These are phyloP conservation scores for Dipteronia sinensis DNA, from an alignment of 345 rosid species.

Conservation along the genomic window DNA sequence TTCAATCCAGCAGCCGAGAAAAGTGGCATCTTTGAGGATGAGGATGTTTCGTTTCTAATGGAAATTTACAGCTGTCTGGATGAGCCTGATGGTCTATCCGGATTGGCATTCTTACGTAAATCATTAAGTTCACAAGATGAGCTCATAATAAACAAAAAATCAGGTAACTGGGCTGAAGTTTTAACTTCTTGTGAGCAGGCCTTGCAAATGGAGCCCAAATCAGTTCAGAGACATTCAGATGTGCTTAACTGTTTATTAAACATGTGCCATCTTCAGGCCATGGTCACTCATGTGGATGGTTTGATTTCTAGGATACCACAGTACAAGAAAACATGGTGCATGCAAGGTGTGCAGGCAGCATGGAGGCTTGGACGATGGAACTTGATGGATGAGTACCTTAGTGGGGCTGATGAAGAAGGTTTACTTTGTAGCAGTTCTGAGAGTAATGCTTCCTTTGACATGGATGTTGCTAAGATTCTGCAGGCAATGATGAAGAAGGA, in stretches of 20 bases:
- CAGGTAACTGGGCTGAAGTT: constrained; percentile 98
- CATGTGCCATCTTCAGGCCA: constrained; percentile 98
- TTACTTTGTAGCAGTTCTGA: constrained; percentile 85
- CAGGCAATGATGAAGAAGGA: constrained; percentile 94
- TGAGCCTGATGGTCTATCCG: constrained; percentile 94
- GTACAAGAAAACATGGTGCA: constrained; percentile 97
- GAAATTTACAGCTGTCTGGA: constrained; percentile 92
- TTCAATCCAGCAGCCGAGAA: constrained; percentile 93
- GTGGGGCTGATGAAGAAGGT: constrained; percentile 84
- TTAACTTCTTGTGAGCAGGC: constrained; percentile 95
- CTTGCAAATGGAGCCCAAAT: constrained; percentile 90
- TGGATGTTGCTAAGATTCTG: constrained; percentile 93
- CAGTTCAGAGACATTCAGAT: constrained; percentile 92
- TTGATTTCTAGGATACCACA: constrained; percentile 83
- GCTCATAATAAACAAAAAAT: constrained; percentile 77
- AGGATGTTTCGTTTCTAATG: constrained; percentile 89
- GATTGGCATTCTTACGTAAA: constrained; percentile 85
- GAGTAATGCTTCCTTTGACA: constrained; percentile 94
- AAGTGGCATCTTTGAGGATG: constrained; percentile 83
- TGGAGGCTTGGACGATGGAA: constrained; percentile 99
- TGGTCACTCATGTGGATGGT: constrained; percentile 96
- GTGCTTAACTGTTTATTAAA: constrained; percentile 89
- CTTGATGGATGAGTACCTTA: constrained; percentile 94
- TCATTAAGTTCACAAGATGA: constrained; percentile 85
- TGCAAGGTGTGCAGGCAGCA: constrained; percentile 99